Evolutionary conservation across 2,329 filamentous ascomycete species (phyloP).

Genomic region (Endoconidiophora laricicola): DNA sequence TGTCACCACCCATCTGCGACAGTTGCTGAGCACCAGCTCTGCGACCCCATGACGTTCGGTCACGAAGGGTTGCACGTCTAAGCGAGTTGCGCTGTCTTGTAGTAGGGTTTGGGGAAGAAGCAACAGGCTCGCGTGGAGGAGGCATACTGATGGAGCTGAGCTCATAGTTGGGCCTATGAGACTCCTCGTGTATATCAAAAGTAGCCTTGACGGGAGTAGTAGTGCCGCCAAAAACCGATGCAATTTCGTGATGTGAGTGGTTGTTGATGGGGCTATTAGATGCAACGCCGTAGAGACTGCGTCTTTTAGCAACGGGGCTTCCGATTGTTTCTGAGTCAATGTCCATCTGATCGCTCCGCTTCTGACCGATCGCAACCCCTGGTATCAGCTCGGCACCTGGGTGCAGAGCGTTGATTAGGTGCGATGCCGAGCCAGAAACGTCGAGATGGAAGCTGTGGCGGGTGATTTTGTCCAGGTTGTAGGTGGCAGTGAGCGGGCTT

Average conservation of each 20-base stretch:
- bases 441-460: conserved; percentile 38
- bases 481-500: conserved; percentile 26
- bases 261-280: conserved; percentile 20
- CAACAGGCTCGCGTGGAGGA: conserved; percentile 23
- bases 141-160: conserved; percentile 24
- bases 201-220: conserved; percentile 6
- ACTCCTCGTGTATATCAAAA: conserved; percentile 24
- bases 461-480: conserved; percentile 30
- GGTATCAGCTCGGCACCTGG: conserved; percentile 10
- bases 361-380: conserved; percentile 21
- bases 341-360: conserved; percentile 86
- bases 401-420: not conserved
- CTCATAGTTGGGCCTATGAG: conserved; percentile 31
- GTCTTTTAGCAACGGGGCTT: conserved; percentile 78
- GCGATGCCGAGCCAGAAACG: conserved; percentile 5
- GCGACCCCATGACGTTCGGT: conserved; percentile 46
- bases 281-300: conserved; percentile 67
- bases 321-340: conserved; percentile 61
- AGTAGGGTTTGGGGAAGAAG: conserved; percentile 31
- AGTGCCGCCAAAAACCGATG: conserved; percentile 51
- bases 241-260: conserved; percentile 24
- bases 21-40: conserved; percentile 34
- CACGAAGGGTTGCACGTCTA: conserved; percentile 67
- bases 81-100: conserved; percentile 60
- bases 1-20: conserved; percentile 32